Percentiles rank a stretch among this genome's conserved stretches.
Conservation (phyloP, 2,329 filamentous ascomycete species). For the Pyricularia pennisetigena region DNA sequence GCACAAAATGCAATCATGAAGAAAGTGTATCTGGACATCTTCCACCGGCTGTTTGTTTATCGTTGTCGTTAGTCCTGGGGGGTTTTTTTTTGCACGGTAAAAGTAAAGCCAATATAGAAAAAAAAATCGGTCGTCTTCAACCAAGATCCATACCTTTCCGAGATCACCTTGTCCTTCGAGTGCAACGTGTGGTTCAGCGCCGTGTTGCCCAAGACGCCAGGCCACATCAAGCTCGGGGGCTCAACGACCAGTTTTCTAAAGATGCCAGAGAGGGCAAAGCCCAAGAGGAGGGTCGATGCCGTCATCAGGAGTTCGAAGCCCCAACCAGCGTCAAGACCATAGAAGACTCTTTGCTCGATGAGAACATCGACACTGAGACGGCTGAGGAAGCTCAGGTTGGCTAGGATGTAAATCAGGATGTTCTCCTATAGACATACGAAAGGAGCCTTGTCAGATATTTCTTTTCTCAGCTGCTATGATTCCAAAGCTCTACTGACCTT, state of each 20-base stretch:
- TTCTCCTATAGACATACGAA: conserved; percentile 18
- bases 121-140: neutral
- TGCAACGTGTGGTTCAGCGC: conserved; percentile 32
- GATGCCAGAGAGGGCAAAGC: conserved; percentile 38
- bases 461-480: neutral
- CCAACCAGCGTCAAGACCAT: conserved; percentile 30
- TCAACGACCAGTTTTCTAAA: conserved; percentile 31
- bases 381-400: conserved; percentile 33
- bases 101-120: no score
- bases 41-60: conserved; percentile 23
- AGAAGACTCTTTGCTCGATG: conserved; percentile 28
- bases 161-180: conserved; percentile 21
- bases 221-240: conserved; percentile 41
- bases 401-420: conserved; percentile 32
- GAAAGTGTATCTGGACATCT: conserved; percentile 30
- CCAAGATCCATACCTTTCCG: neutral
- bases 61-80: no score
- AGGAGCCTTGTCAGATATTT: neutral
- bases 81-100: no score
- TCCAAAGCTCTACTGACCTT: conserved; percentile 13
- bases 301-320: conserved; percentile 31
- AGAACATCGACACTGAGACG: conserved; percentile 23
- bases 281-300: conserved; percentile 31
- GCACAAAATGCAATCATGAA: conserved; percentile 36
- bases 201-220: conserved; percentile 36